A percentile compares a stretch with the other conserved stretches of the same genome.
Conservation (phyloP, 345 rosid species). For the Conringia planisiliqua region DNA sequence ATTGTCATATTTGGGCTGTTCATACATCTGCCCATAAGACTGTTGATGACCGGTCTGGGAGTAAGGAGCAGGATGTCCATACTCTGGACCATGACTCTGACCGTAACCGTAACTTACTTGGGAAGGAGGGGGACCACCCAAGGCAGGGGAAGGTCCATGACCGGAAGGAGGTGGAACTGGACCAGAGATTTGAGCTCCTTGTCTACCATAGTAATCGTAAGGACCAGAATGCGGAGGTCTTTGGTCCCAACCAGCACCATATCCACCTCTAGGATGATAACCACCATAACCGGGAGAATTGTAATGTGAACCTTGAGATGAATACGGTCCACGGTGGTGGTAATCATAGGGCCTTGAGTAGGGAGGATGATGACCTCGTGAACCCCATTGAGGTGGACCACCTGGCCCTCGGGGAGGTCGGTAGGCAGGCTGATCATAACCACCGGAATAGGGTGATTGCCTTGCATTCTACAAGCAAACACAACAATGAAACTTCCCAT, state of each 20-base stretch:
- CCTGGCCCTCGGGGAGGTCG: constrained; percentile 54
- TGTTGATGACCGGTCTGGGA: constrained; percentile 58
- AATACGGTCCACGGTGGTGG: constrained; percentile 72
- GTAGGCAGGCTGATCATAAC: constrained; percentile 56
- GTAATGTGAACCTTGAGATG: constrained; percentile 58
- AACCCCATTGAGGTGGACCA: constrained; percentile 74
- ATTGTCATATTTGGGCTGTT: constrained; percentile 49
- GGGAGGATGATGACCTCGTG: constrained; percentile 56
- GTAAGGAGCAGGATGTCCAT: constrained; percentile 43
- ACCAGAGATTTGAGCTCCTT: constrained; percentile 48
- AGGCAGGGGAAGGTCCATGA: too few relatives aligned
- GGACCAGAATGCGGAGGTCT: constrained; percentile 59
- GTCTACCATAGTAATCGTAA: constrained; percentile 76
- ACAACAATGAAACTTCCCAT: neutral
- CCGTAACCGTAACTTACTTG: too few relatives aligned
- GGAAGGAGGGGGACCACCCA: too few relatives aligned
- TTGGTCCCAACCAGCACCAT: constrained; percentile 70
- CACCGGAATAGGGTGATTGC: constrained; percentile 53
- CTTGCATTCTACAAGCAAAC: constrained; percentile 50
- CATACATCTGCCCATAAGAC: constrained; percentile 65
- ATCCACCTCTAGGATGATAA: constrained; percentile 66
- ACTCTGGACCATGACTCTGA: too few relatives aligned
- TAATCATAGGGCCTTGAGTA: constrained; percentile 58
- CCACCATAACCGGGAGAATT: constrained; percentile 50
- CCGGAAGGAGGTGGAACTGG: constrained; percentile 35